A percentile compares a stretch with the other conserved stretches of the same genome.
Conservation (phyloP, 306 rosid species). For the Glycine latifolia region DNA sequence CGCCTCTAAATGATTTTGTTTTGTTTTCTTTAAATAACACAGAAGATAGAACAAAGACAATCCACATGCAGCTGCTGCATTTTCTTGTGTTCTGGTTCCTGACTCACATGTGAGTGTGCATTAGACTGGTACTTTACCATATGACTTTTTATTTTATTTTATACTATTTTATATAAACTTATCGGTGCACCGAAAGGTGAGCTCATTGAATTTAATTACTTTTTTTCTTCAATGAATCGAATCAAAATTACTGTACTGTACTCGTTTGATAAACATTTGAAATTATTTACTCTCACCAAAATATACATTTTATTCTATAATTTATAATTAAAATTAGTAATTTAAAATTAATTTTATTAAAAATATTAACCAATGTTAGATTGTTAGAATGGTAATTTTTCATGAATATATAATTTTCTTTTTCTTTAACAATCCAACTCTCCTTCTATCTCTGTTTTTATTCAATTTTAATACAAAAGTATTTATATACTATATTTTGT, state of each 20-base stretch:
- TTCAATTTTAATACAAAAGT: neutral
- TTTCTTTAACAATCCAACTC: too few relatives aligned
- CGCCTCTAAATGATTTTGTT: slow-evolving; percentile 24
- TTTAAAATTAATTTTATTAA: too few relatives aligned
- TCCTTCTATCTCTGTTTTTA: neutral
- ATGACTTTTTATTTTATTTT: too few relatives aligned
- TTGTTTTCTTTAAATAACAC: neutral
- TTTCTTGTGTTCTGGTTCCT: slow-evolving; percentile 53
- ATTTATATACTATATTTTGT: neutral
- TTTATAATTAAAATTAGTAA: neutral
- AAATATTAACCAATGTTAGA: too few relatives aligned
- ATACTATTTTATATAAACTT: too few relatives aligned
- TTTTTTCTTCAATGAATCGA: too few relatives aligned
- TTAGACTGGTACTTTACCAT: neutral
- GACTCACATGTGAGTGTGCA: slow-evolving; percentile 60
- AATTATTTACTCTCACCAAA: neutral
- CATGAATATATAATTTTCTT: too few relatives aligned
- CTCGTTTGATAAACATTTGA: neutral
- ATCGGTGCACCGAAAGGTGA: slow-evolving; percentile 47
- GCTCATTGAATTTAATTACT: neutral
- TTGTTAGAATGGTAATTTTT: too few relatives aligned
- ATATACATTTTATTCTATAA: neutral
- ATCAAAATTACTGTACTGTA: neutral
- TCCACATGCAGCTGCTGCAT: slow-evolving; percentile 60
- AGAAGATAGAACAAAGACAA: slow-evolving; percentile 44